Evolutionary conservation across 768 basidiomycete species (phyloP).

Genomic region (Termitomyces sp.): DNA sequence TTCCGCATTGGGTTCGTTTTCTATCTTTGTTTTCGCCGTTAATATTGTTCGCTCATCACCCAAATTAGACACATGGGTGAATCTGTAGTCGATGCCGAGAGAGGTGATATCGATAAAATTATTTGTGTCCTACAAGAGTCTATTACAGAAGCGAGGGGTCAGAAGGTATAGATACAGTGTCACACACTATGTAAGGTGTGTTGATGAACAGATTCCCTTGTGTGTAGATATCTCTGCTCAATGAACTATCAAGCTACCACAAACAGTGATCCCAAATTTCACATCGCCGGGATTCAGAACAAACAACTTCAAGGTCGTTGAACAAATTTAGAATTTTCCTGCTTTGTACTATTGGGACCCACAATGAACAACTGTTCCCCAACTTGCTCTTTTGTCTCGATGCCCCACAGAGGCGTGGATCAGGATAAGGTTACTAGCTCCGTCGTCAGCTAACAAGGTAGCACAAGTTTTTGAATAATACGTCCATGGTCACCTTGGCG

Average conservation of each 20-base stretch:
- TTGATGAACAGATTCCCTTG: neutral
- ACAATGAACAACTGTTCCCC: neutral
- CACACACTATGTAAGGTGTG: neutral
- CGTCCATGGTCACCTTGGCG: slow-evolving; percentile 1
- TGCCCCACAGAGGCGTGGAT: too few relatives aligned
- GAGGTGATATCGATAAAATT: slow-evolving; percentile 77
- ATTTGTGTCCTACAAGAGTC: slow-evolving; percentile 61
- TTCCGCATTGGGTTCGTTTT: slow-evolving; percentile 79
- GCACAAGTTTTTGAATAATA: neutral
- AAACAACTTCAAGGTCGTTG: too few relatives aligned
- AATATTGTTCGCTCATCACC: neutral
- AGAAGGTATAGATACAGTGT: slow-evolving; percentile 18
- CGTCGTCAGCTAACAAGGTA: too few relatives aligned
- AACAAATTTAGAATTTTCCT: too few relatives aligned
- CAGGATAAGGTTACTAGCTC: too few relatives aligned
- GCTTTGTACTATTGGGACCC: neutral
- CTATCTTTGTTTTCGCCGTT: neutral
- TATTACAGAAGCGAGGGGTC: slow-evolving; percentile 38
- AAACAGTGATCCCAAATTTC: too few relatives aligned
- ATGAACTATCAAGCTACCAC: neutral
- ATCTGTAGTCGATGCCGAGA: slow-evolving; percentile 64
- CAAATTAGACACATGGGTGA: slow-evolving; percentile 80
- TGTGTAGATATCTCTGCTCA: neutral
- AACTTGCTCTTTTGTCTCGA: neutral
- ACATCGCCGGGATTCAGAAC: too few relatives aligned